Evolutionary conservation across 148 eudicot genomes (phyloP), one percentile per base, ranked within the genome.

Genomic region (Chenopodium album): DNA sequence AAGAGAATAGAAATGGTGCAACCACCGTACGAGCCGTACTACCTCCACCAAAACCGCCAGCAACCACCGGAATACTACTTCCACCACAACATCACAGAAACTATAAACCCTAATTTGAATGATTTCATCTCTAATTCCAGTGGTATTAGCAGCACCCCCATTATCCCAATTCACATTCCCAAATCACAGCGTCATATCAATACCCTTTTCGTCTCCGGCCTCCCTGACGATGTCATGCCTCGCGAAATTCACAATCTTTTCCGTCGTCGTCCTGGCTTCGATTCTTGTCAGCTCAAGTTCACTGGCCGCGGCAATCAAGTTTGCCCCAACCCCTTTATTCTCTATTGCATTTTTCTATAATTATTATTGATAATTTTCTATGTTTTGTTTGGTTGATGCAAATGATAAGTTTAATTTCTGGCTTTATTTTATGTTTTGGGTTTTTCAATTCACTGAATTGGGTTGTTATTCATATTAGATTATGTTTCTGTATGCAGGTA

Each of bases 171-270:
- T 47, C 73, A 69, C 17, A 77, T 80, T 14, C 78, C 86, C 5
- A 64, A 71, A 63, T 67, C 76, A 34, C 65, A 62, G 71, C 86
- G 90, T n/a, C 85, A 81, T 67, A 90, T 92, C 37, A 91, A 91
- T 73, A 93, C 97, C n/a, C 92, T 95, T 29, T 95, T 95, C 80
- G 92, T 95, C 70, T 93, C 98, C 12, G 97, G 98, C 34, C 94
- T 95, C 60, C 97, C 98, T 34, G 97, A 92, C 80, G 96, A 95
- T 77, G 90, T 95, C 73, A 87, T 91, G 48, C 88, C 97, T 19
- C 93, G 98, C 37, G 98, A 95, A 82, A 93, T 95, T 70, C 98
- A 95, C 85, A 95, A 95, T 82, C 92, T 95, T 76, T 95, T 95
- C 83, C 94, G 97, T 78, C 90, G 93, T 7, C 94, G 93, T 2